A percentile compares a stretch with the other conserved stretches of the same genome.
phyloP scores from a whole-genome alignment of 768 basidiomycete genomes.

The Phanerodontia chrysosporium region DNA sequence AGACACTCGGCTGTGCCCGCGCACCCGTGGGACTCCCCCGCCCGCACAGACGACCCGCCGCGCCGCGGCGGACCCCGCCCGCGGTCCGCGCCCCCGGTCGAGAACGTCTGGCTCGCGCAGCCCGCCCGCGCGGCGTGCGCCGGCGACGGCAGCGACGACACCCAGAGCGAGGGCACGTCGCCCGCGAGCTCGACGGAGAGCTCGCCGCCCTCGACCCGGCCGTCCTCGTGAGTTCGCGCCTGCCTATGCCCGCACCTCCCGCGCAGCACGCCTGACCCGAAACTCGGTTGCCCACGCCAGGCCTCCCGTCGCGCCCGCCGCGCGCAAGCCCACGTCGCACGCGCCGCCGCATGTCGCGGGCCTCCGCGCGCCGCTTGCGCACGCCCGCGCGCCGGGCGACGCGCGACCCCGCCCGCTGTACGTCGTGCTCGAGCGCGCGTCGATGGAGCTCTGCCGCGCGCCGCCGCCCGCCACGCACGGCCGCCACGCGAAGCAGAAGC shows the following conservation, averaged over 20 bases:
- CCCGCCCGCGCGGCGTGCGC: neutral
- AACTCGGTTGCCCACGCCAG: neutral
- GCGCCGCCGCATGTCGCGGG: too few relatives aligned
- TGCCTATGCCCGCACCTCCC: neutral
- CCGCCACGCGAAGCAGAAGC: conserved; percentile 69
- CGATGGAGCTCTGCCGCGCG: conserved; percentile 77
- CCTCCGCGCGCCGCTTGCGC: neutral
- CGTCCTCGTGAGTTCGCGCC: neutral
- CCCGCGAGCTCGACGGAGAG: conserved; percentile 1
- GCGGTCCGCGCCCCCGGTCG: conserved; percentile 2
- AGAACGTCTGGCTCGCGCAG: neutral
- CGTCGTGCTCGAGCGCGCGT: conserved; percentile 90
- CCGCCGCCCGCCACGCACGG: conserved; percentile 54
- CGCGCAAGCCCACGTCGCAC: neutral
- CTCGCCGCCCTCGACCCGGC: conserved; percentile 1
- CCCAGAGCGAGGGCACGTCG: neutral
- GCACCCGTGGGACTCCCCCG: neutral
- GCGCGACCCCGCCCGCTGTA: conserved; percentile 60
- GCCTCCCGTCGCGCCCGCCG: neutral
- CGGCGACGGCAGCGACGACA: neutral
- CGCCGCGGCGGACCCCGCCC: neutral
- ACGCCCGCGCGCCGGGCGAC: neutral
- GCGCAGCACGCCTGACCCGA: too few relatives aligned
- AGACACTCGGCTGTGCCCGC: neutral
- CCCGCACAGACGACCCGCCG: neutral